These are phyloP conservation scores for Chenopodium suecicum DNA, from an alignment of 148 eudicot species.

Conservation along the genomic window DNA sequence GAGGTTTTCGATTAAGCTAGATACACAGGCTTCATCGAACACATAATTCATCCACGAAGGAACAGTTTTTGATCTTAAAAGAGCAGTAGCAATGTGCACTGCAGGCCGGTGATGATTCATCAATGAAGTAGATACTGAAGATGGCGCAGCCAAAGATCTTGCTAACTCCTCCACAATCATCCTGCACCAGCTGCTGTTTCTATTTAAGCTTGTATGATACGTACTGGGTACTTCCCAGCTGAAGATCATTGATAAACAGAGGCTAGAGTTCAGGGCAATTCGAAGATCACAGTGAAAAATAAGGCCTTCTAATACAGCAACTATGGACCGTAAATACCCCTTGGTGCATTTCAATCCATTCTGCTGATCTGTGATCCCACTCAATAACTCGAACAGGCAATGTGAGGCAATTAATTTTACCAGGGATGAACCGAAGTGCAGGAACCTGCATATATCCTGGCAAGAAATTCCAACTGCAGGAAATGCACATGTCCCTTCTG, in stretches of 20 bases:
- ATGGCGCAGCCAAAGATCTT: conserved; percentile 66
- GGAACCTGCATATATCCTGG: conserved; percentile 69
- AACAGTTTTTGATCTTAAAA: conserved; percentile 46
- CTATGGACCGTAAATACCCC: conserved; percentile 51
- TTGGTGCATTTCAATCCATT: conserved; percentile 34
- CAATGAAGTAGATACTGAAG: conserved; percentile 55
- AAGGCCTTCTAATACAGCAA: conserved; percentile 68
- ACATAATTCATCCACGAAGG: conserved; percentile 74
- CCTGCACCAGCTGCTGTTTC: conserved; percentile 62
- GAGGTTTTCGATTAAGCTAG: conserved; percentile 56
- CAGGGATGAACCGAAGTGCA: conserved; percentile 69
- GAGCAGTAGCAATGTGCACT: conserved; percentile 54
- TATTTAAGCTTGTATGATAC: conserved; percentile 24
- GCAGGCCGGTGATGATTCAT: conserved; percentile 63
- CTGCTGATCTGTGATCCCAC: conserved; percentile 48
- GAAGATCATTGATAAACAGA: conserved; percentile 62
- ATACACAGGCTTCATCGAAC: conserved; percentile 63
- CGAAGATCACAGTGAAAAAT: conserved; percentile 49
- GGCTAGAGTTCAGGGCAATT: conserved; percentile 62
- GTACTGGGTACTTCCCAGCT: conserved; percentile 52
- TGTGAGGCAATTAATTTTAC: conserved; percentile 67
- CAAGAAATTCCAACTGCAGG: conserved; percentile 56
- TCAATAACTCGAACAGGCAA: conserved; percentile 68
- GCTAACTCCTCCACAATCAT: conserved; percentile 83
- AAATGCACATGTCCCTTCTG: conserved; percentile 29